Evolutionary conservation across 371 early-diverging fungal species (phyloP).

Genomic region (Syncephalastrum racemosum): DNA sequence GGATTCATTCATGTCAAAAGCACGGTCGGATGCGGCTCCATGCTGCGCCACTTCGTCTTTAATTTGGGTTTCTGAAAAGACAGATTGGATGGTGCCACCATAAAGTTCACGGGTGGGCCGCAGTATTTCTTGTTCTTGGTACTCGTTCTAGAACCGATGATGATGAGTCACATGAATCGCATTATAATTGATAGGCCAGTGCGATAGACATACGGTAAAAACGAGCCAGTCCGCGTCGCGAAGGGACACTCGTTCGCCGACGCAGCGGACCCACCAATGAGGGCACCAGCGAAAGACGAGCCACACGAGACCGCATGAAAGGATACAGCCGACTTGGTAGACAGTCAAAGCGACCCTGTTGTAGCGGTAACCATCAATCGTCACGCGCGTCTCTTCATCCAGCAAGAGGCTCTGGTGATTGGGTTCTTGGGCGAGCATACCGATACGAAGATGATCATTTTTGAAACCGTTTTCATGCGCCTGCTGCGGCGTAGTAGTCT

Average conservation of each 20-base stretch:
- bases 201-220: constrained; percentile 47
- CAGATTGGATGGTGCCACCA: constrained; percentile 67
- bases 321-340: constrained; percentile 63
- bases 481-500: constrained; percentile 5
- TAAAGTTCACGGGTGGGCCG: constrained; percentile 59
- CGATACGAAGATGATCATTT: constrained; percentile 9
- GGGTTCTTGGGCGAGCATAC: constrained; percentile 12
- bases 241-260: constrained; percentile 58
- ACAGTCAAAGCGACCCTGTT: constrained; percentile 41
- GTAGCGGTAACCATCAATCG: constrained; percentile 65
- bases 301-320: constrained; percentile 72
- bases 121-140: constrained; percentile 64
- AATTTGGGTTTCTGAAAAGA: constrained; percentile 56
- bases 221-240: constrained; percentile 70
- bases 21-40: constrained; percentile 16
- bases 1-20: constrained; percentile 38
- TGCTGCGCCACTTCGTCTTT: constrained; percentile 36
- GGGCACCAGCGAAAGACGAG: constrained; percentile 88
- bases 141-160: constrained; percentile 61
- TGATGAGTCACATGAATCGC: background rate
- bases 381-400: constrained; percentile 54
- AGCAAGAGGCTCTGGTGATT: constrained; percentile 27
- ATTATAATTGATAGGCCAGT: background rate
- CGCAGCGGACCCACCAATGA: constrained; percentile 65
- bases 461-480: background rate